phyloP scores from a whole-genome alignment of 805 yeast species.

The Starmerella bombicola region DNA sequence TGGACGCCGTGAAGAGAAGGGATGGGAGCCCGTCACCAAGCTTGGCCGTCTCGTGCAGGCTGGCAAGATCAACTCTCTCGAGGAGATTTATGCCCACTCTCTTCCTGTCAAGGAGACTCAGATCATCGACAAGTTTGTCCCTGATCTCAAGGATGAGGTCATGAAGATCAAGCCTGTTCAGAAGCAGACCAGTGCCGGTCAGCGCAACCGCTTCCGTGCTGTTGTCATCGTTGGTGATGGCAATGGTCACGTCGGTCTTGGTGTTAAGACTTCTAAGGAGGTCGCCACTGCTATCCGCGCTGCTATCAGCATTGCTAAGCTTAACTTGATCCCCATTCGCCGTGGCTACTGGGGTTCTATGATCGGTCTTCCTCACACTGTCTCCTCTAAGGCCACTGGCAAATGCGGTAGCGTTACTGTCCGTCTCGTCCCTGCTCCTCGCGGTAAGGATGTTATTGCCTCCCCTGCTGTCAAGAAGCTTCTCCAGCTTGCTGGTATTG shows the following conservation, averaged over 20 bases:
- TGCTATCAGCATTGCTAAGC: slow-evolving; percentile 97
- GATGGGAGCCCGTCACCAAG: slow-evolving; percentile 99
- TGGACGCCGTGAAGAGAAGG: slow-evolving; percentile 93
- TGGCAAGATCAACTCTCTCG: slow-evolving; percentile 90
- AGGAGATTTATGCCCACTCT: slow-evolving; percentile 98
- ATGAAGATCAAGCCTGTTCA: slow-evolving; percentile 99
- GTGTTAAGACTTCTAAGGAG: slow-evolving; percentile 99
- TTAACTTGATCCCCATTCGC: slow-evolving; percentile 97
- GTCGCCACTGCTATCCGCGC: slow-evolving; percentile 99
- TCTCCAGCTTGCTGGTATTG: slow-evolving; percentile 98
- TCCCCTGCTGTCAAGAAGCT: slow-evolving; percentile 99
- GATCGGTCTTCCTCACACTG: slow-evolving; percentile 99
- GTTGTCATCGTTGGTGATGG: slow-evolving; percentile 99
- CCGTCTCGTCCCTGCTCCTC: slow-evolving; percentile 99
- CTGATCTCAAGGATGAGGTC: slow-evolving; percentile 93
- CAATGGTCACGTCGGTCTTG: slow-evolving; percentile 99
- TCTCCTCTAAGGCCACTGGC: slow-evolving; percentile 96
- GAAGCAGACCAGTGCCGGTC: slow-evolving; percentile 99
- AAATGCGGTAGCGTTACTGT: slow-evolving; percentile 99
- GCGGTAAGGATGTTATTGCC: slow-evolving; percentile 99
- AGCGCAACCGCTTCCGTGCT: slow-evolving; percentile 99
- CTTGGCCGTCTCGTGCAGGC: slow-evolving; percentile 99
- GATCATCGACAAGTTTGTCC: slow-evolving; percentile 92
- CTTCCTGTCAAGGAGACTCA: slow-evolving; percentile 99
- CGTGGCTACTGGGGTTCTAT: slow-evolving; percentile 99